Percentiles rank a stretch among this genome's conserved stretches.
phyloP scores from a whole-genome alignment of 306 rosid species.

The Herpetospermum pedunculosum region DNA sequence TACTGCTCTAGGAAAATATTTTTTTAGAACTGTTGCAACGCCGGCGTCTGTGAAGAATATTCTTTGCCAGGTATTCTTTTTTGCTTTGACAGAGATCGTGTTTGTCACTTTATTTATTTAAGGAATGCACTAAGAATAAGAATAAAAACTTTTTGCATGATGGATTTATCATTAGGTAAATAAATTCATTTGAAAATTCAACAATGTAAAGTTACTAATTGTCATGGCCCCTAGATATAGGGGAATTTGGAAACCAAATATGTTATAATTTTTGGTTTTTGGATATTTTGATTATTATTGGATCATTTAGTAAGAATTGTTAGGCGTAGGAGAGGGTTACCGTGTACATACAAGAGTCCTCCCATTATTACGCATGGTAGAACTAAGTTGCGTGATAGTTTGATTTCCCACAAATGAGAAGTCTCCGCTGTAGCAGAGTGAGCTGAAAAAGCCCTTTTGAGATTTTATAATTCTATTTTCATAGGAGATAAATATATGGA shows the following conservation, averaged over 20 bases:
- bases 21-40: constrained; percentile 57
- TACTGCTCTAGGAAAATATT: constrained; percentile 59
- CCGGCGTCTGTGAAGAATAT: constrained; percentile 68
- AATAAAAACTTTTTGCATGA: not conserved
- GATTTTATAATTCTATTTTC: not conserved
- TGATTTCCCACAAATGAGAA: too few species aligned
- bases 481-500: not conserved
- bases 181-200: not conserved
- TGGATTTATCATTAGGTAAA: not conserved
- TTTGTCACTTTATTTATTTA: not conserved
- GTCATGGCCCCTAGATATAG: not conserved
- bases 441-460: too few species aligned
- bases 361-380: too few species aligned
- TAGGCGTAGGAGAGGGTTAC: too few species aligned
- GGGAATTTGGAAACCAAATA: not conserved
- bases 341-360: too few species aligned
- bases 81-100: not conserved
- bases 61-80: constrained; percentile 70
- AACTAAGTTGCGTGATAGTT: too few species aligned
- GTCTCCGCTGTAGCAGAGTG: too few species aligned
- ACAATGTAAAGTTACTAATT: not conserved
- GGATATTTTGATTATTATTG: not conserved
- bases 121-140: not conserved
- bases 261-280: not conserved
- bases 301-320: not conserved